Percentiles rank a stretch among this genome's conserved stretches.
These are phyloP conservation scores for Neophaeococcomyces aloes DNA, from an alignment of 2,329 filamentous ascomycete genomes.

Conservation along the genomic window DNA sequence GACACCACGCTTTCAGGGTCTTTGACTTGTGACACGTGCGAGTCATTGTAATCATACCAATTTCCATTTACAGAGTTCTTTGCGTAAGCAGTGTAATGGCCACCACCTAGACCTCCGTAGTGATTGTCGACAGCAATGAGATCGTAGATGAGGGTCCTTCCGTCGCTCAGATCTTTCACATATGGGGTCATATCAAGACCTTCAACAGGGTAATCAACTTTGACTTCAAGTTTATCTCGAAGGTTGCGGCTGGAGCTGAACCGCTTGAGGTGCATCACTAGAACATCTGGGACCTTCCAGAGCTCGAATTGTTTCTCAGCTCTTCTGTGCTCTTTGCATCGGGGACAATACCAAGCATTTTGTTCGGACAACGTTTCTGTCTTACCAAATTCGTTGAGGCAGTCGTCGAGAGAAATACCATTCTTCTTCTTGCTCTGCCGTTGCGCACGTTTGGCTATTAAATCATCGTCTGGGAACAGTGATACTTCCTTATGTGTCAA, in stretches of 20 bases:
- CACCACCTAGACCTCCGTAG: constrained; percentile 82
- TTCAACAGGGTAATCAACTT: constrained; percentile 85
- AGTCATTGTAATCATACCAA: constrained; percentile 97
- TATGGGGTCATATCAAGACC: constrained; percentile 71
- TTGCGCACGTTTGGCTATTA: constrained; percentile 52
- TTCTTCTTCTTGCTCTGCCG: constrained; percentile 58
- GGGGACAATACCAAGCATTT: constrained; percentile 94
- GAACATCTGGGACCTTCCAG: constrained; percentile 91
- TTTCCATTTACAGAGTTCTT: constrained; percentile 80
- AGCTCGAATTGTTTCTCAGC: constrained; percentile 95
- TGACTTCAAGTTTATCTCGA: constrained; percentile 80
- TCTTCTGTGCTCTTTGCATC: constrained; percentile 85
- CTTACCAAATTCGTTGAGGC: constrained; percentile 87
- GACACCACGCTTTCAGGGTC: constrained; percentile 58
- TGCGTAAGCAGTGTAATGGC: constrained; percentile 90
- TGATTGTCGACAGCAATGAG: constrained; percentile 94
- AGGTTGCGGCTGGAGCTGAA: constrained; percentile 78
- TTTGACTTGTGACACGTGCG: constrained; percentile 53
- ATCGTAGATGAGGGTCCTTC: constrained; percentile 78
- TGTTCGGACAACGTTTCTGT: constrained; percentile 88
- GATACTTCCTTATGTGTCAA: constrained; percentile 42
- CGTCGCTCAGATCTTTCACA: constrained; percentile 68
- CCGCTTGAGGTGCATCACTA: constrained; percentile 89
- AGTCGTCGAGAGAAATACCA: constrained; percentile 79
- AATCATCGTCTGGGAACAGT: constrained; percentile 48